These are phyloP conservation scores for Trichosanthes truncata DNA, from an alignment of 306 rosid species.

Conservation along the genomic window DNA sequence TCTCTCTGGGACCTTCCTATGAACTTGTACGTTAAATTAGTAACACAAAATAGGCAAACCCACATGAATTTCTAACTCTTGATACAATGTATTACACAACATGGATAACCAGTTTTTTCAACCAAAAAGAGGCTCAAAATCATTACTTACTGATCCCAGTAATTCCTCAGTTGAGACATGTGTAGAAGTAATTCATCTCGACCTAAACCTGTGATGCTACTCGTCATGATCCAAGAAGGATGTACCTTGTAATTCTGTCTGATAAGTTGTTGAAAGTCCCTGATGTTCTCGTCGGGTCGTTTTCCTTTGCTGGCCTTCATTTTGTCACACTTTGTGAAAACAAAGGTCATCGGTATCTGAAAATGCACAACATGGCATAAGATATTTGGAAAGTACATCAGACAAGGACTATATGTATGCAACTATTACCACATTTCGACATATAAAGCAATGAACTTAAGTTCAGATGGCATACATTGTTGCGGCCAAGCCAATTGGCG, in stretches of 20 bases:
- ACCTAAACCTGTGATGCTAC: slow-evolving; percentile 81
- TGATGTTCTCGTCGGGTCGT: slow-evolving; percentile 68
- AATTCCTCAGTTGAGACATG: slow-evolving; percentile 76
- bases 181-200: slow-evolving; percentile 85
- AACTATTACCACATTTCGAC: neutral
- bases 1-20: neutral
- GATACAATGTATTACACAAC: neutral
- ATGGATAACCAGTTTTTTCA: neutral
- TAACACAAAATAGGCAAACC: neutral
- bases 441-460: neutral
- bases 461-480: slow-evolving; percentile 30
- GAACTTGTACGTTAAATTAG: neutral
- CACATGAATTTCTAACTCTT: neutral
- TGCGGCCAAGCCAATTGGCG: slow-evolving; percentile 92
- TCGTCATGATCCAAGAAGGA: slow-evolving; percentile 93
- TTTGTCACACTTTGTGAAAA: slow-evolving; percentile 91
- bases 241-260: slow-evolving; percentile 52
- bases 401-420: neutral
- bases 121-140: neutral
- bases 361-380: slow-evolving; percentile 12
- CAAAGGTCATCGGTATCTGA: slow-evolving; percentile 78
- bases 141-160: slow-evolving; percentile 61
- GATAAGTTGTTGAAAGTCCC: slow-evolving; percentile 69
- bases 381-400: neutral
- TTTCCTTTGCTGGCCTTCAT: slow-evolving; percentile 60